A percentile compares a stretch with the other conserved stretches of the same genome.
These are phyloP conservation scores for Heritiera littoralis DNA, from an alignment of 345 rosid genomes.

Conservation along the genomic window DNA sequence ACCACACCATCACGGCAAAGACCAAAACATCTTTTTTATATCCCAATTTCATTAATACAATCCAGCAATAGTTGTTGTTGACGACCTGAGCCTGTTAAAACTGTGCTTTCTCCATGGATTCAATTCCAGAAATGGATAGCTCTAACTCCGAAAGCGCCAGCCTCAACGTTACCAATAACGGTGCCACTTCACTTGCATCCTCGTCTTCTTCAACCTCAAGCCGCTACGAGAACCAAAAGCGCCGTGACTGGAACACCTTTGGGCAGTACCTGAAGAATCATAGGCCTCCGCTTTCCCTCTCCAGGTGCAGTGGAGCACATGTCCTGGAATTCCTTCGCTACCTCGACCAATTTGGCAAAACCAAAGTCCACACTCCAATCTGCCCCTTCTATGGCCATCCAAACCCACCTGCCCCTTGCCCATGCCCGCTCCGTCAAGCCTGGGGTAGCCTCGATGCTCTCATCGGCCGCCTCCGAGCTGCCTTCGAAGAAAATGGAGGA, in stretches of 20 bases:
- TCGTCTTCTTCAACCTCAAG: slow-evolving; percentile 40
- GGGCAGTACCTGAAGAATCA: slow-evolving; percentile 66
- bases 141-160: neutral
- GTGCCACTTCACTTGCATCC: slow-evolving; percentile 1
- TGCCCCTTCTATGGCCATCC: slow-evolving; percentile 74
- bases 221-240: slow-evolving; percentile 74
- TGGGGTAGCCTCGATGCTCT: slow-evolving; percentile 83
- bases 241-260: slow-evolving; percentile 79
- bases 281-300: slow-evolving; percentile 56
- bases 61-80: neutral
- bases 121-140: slow-evolving; percentile 31
- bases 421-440: slow-evolving; percentile 72
- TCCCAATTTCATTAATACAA: neutral
- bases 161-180: slow-evolving; percentile 2
- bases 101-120: slow-evolving; percentile 20
- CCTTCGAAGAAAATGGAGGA: slow-evolving; percentile 70
- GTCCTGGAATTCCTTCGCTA: slow-evolving; percentile 75
- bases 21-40: neutral
- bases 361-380: slow-evolving; percentile 60
- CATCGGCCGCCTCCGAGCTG: slow-evolving; percentile 68
- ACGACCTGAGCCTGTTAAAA: neutral
- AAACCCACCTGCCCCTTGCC: slow-evolving; percentile 69
- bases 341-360: slow-evolving; percentile 71
- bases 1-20: neutral
- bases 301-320: slow-evolving; percentile 67